Evolutionary conservation across 805 yeast genomes (phyloP), one percentile per base, ranked within the genome.

Genomic region (Candida koratica): DNA sequence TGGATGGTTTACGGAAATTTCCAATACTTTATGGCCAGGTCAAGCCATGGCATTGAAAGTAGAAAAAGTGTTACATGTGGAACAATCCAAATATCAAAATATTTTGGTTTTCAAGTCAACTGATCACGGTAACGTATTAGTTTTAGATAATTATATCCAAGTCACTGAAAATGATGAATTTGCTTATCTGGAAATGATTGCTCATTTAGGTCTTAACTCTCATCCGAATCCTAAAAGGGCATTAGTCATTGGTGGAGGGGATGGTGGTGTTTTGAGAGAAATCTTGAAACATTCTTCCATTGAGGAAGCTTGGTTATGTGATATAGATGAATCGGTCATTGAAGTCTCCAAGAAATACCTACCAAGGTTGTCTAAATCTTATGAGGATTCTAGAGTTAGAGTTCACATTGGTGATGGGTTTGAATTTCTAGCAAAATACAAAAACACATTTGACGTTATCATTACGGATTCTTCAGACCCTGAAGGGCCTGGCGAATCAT

Each of bases 21-120:
- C 95, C 48, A 86, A 89, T 62, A 85, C 95, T 58, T 84, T 87
- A 86, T 90, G 96, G 95, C 97, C 98, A 19, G 98, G 98, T 47
- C 96, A 89, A 73, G 97, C 97, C 49, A 81, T 93, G 93, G 77
- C 88, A 35, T 72, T 90, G 50, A 76, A 80, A 46, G 97, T 90
- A 40, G 87, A 90, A 49, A 79, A 88, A 62, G 76, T 90, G 36
- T 73, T 90, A 47, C 88, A 84, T 65, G 83, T 76, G 44, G 95
- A 83, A 60, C 75, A 81, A 62, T 85, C 96, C 42, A 75, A 81
- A 62, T 90, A 84, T 64, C 98, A 90, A 70, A 97, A 90, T 56
- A 89, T 90, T 13, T 70, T 90, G 40, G 93, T 93, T 36, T 93
- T 90, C 71, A 85, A 89, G 67, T 83, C 95, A 34, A 80, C 95